A percentile compares a stretch with the other conserved stretches of the same genome.
These are phyloP conservation scores for Neopestalotiopsis clavispora DNA, from an alignment of 2,329 filamentous ascomycete genomes.

Conservation along the genomic window DNA sequence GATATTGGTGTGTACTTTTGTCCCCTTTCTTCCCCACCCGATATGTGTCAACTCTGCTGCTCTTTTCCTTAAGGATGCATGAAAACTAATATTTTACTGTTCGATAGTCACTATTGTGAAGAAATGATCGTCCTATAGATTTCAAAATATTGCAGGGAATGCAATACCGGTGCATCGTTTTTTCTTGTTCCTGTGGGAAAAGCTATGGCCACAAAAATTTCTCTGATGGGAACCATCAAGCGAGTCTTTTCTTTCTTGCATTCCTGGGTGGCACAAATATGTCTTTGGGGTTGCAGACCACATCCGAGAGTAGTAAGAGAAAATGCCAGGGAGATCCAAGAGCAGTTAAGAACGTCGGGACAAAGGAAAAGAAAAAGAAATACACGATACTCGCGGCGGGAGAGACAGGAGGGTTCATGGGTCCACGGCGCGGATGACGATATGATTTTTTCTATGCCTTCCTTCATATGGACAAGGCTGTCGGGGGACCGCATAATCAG, in stretches of 20 bases:
- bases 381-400: background rate
- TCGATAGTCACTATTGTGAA: conserved; percentile 69
- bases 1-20: conserved; percentile 78
- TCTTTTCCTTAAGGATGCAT: background rate
- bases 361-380: background rate
- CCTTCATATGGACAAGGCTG: conserved; percentile 34
- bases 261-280: conserved; percentile 22
- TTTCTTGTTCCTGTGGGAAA: background rate
- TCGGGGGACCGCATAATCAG: conserved; percentile 32
- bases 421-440: conserved; percentile 17
- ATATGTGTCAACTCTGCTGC: conserved; percentile 29
- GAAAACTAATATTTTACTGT: conserved; percentile 17
- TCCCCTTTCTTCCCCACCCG: conserved; percentile 18
- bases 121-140: conserved; percentile 49
- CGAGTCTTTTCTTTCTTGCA: background rate
- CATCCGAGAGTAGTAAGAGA: conserved; percentile 26
- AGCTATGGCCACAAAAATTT: background rate
- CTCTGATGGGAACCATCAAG: background rate
- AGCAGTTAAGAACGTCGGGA: too few species aligned
- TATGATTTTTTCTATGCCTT: conserved; percentile 21
- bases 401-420: background rate
- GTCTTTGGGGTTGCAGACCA: conserved; percentile 28
- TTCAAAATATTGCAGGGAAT: background rate
- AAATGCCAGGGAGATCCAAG: background rate
- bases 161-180: background rate